phyloP scores from a whole-genome alignment of 2,329 filamentous ascomycete genomes.

The Pezicula radicicola region DNA sequence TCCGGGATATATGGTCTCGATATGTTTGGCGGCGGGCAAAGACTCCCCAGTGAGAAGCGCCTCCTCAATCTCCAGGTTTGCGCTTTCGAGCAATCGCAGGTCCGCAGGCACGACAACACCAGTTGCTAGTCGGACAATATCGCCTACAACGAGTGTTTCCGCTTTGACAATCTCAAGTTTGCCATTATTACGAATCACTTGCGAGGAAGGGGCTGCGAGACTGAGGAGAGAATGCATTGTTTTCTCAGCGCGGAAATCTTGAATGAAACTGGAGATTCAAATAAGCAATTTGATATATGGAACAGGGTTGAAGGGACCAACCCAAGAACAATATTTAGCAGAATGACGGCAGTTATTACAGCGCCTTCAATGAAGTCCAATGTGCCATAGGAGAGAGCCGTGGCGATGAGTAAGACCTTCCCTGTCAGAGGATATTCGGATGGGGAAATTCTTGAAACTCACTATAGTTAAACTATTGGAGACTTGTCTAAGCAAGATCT shows the following conservation, averaged over 20 bases:
- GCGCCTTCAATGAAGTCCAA: conserved; percentile 61
- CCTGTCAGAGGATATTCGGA: neutral
- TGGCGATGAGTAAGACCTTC: conserved; percentile 72
- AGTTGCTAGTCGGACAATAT: conserved; percentile 58
- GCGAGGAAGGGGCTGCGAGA: conserved; percentile 44
- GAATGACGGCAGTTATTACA: conserved; percentile 61
- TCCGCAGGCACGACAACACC: conserved; percentile 72
- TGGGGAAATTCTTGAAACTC: conserved; percentile 19
- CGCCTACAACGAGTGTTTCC: conserved; percentile 60
- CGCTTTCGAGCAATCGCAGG: conserved; percentile 59
- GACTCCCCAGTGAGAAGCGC: conserved; percentile 73
- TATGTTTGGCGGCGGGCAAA: conserved; percentile 58
- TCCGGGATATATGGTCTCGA: conserved; percentile 46
- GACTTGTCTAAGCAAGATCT: conserved; percentile 73
- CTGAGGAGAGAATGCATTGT: conserved; percentile 52
- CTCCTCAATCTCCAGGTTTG: conserved; percentile 76
- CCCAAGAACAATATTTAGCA: conserved; percentile 66
- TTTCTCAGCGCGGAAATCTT: conserved; percentile 60
- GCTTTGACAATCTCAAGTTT: conserved; percentile 49
- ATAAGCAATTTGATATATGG: neutral
- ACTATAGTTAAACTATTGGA: conserved; percentile 73
- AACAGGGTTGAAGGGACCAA: conserved; percentile 32
- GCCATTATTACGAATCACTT: conserved; percentile 52
- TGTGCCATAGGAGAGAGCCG: conserved; percentile 66
- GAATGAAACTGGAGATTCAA: conserved; percentile 42